Conservation (phyloP, 805 yeast species). For the Spathaspora sp. region DNA sequence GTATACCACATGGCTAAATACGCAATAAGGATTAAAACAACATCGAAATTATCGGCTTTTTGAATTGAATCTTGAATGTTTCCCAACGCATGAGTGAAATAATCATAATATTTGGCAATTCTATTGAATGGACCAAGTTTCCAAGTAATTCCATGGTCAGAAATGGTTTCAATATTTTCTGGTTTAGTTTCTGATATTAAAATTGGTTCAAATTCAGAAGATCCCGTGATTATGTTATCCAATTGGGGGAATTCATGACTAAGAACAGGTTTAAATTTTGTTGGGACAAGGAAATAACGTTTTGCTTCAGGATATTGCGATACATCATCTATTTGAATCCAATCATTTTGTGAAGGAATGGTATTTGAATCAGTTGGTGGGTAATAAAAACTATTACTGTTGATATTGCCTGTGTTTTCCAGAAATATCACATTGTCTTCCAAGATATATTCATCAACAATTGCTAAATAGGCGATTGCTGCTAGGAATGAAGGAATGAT, state of each 20-base stretch:
- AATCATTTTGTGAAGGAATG: constrained; percentile 31
- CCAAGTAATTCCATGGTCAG: constrained; percentile 52
- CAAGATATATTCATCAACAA: constrained; percentile 63
- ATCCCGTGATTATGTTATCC: constrained; percentile 20
- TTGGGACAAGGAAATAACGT: constrained; percentile 50
- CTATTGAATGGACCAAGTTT: constrained; percentile 56
- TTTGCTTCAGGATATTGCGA: constrained; percentile 39
- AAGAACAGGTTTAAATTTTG: constrained; percentile 50
- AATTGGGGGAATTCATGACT: constrained; percentile 39
- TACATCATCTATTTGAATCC: constrained; percentile 48
- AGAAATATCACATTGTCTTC: constrained; percentile 25
- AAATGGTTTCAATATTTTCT: constrained; percentile 15
- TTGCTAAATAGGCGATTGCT: constrained; percentile 73
- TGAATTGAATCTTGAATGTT: constrained; percentile 46
- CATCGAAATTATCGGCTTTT: constrained; percentile 84
- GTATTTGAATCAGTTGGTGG: constrained; percentile 22
- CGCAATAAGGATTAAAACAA: constrained; percentile 72
- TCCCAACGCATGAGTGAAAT: constrained; percentile 35
- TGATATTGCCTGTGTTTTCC: constrained; percentile 13
- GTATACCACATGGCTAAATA: constrained; percentile 88
- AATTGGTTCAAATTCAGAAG: constrained; percentile 30
- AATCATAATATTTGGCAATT: constrained; percentile 54
- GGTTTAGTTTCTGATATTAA: constrained; percentile 24
- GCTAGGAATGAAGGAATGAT: constrained; percentile 70
- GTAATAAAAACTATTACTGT: constrained; percentile 19